These are phyloP conservation scores for Saccharomycopsis phalli DNA, from an alignment of 1,139 yeast species.

Conservation along the genomic window DNA sequence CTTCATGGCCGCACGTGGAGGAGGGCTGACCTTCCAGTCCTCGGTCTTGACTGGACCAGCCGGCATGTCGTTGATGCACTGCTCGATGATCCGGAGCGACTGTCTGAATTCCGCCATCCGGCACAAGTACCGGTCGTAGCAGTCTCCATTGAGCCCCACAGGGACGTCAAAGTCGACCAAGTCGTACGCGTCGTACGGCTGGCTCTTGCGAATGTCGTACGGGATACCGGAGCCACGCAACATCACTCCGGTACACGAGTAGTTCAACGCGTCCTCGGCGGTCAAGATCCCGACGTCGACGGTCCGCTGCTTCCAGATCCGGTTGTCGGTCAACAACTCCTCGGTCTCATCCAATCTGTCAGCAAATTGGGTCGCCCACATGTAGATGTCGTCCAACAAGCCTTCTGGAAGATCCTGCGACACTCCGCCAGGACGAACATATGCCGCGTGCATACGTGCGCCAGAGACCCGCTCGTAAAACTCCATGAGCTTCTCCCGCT, in stretches of 20 bases:
- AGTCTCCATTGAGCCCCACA: constrained; percentile 83
- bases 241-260: constrained; percentile 80
- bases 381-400: constrained; percentile 77
- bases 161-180: constrained; percentile 80
- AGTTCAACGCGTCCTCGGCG: constrained; percentile 82
- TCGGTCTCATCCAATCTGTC: constrained; percentile 88
- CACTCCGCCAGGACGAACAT: constrained; percentile 89
- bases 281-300: constrained; percentile 70
- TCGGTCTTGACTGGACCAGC: constrained; percentile 90
- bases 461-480: constrained; percentile 88
- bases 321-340: constrained; percentile 81
- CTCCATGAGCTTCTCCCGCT: constrained; percentile 89
- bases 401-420: constrained; percentile 85
- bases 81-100: constrained; percentile 80
- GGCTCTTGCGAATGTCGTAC: constrained; percentile 76
- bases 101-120: constrained; percentile 93
- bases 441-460: constrained; percentile 83
- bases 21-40: constrained; percentile 79
- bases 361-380: constrained; percentile 96
- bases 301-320: constrained; percentile 90
- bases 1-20: constrained; percentile 76
- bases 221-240: constrained; percentile 88
- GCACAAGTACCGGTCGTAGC: constrained; percentile 80
- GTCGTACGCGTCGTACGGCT: constrained; percentile 87
- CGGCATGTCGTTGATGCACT: constrained; percentile 87